These are phyloP conservation scores for Crithidia sp. DNA, from an alignment of 208 protist species.

Conservation along the genomic window DNA sequence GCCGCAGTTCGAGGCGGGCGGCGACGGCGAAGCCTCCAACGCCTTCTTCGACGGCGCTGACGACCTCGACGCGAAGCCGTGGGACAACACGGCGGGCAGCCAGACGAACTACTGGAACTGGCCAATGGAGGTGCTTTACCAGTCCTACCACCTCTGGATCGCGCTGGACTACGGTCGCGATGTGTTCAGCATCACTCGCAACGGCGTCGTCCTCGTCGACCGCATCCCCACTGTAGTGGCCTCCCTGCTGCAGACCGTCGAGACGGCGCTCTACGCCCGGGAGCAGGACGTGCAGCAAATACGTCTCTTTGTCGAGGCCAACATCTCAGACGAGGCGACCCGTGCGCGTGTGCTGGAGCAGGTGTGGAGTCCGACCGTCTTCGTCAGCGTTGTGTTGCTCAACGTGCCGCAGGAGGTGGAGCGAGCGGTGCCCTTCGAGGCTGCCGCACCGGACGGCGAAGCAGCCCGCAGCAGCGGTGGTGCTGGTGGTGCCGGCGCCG, in stretches of 20 bases:
- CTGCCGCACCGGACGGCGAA: background rate
- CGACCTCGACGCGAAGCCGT: slow-evolving; percentile 59
- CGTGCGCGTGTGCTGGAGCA: slow-evolving; percentile 49
- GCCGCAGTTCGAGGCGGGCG: slow-evolving; percentile 20
- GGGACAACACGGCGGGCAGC: slow-evolving; percentile 57
- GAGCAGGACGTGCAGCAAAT: slow-evolving; percentile 53
- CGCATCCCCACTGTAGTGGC: slow-evolving; percentile 68
- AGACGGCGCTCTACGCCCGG: slow-evolving; percentile 66
- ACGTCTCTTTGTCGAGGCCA: slow-evolving; percentile 46
- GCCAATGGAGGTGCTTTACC: slow-evolving; percentile 84
- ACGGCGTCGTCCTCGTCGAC: slow-evolving; percentile 77
- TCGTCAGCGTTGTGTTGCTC: slow-evolving; percentile 75
- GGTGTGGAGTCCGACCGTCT: slow-evolving; percentile 74
- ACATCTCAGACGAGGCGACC: slow-evolving; percentile 43
- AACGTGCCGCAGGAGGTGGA: slow-evolving; percentile 63
- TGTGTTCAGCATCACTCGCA: slow-evolving; percentile 73
- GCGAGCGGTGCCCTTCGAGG: slow-evolving; percentile 23
- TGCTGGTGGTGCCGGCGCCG: background rate
- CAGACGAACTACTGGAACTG: slow-evolving; percentile 73
- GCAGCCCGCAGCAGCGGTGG: background rate
- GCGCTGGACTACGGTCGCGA: slow-evolving; percentile 77
- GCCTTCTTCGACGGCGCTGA: slow-evolving; percentile 41
- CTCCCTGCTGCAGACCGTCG: slow-evolving; percentile 67
- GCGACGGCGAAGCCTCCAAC: slow-evolving; percentile 30
- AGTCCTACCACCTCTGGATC: slow-evolving; percentile 79